Evolutionary conservation across 139 green algal genomes (phyloP), one percentile per base, ranked within the genome.

Genomic region (Chlorella sp.): DNA sequence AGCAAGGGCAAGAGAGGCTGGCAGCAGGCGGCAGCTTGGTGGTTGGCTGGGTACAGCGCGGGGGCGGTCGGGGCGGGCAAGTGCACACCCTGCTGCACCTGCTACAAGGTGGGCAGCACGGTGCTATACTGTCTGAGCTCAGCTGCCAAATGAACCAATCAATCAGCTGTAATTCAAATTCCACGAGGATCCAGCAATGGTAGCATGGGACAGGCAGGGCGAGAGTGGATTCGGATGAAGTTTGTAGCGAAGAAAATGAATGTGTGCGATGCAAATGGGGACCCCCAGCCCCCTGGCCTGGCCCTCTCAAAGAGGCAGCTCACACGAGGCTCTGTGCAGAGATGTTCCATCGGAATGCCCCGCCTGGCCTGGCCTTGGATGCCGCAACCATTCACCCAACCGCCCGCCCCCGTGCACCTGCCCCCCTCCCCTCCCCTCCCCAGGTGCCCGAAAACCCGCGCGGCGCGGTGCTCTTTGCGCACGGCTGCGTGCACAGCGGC

Each of bases 401-500:
- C 71, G 9, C 30, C 71, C 28, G 14, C 32, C 14, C 68, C 32
- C 71, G 18, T 28, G 32, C 71, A 18, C 71, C 14, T 28, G 4
- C 21, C 68, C 32, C 71, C 30, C 5, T 30, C 57, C n/a, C 3
- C n/a, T 3, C n/a, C 12, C 0, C 22, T 26, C 5, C 2, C 12
- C 68, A 88, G 84, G 84, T 88, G 15, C 84, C 84, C 30, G 77
- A 88, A 1, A 68, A 88, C 24, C 84, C 84, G 3, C 39, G 32
- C 2, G 84, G 68, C 68, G 42, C 84, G 0, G 84, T 88, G 34
- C 48, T 88, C 9, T 66, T 88, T 48, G 71, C 71, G 26, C 84
- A 88, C 84, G 84, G 84, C 39, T 88, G 84, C 39, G 84, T 80
- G 40, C 84, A 88, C 84, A 64, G 34, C 19, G 84, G 66, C 24